A percentile compares a stretch with the other conserved stretches of the same genome.
Evolutionary conservation across 1,139 yeast species (phyloP).

Genomic region (Lizanozyma gosingica): DNA sequence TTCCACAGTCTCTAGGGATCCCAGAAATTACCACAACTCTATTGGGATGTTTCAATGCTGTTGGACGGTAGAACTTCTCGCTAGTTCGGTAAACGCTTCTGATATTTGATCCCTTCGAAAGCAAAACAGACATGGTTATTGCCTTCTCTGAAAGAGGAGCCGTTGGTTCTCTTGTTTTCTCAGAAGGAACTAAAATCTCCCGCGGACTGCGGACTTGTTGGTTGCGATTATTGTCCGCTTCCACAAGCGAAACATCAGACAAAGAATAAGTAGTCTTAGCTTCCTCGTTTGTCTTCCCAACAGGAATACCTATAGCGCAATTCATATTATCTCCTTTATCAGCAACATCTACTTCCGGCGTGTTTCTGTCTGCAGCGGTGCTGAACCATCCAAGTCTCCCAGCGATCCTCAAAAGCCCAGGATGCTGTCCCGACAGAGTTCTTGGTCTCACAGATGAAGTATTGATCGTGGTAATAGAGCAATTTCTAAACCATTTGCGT

Average conservation of each 20-base stretch:
- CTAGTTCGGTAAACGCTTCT: neutral
- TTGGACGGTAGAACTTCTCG: neutral
- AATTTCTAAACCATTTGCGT: neutral
- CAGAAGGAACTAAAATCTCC: neutral
- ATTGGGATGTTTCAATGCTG: neutral
- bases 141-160: neutral
- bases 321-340: neutral
- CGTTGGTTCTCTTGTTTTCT: neutral
- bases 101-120: neutral
- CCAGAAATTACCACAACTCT: neutral
- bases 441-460: neutral
- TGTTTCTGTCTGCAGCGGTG: neutral
- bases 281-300: no score
- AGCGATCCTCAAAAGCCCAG: no score
- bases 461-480: neutral
- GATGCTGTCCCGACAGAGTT: neutral
- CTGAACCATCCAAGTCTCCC: neutral
- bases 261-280: no score
- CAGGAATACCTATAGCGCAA: no score
- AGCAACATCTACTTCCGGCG: neutral
- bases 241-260: no score
- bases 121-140: neutral
- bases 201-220: neutral
- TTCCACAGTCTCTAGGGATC: conserved; percentile 16
- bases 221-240: neutral